Base-by-base conservation (phyloP, 768 basidiomycete species). In the Boletus rubescentipes region DNA sequence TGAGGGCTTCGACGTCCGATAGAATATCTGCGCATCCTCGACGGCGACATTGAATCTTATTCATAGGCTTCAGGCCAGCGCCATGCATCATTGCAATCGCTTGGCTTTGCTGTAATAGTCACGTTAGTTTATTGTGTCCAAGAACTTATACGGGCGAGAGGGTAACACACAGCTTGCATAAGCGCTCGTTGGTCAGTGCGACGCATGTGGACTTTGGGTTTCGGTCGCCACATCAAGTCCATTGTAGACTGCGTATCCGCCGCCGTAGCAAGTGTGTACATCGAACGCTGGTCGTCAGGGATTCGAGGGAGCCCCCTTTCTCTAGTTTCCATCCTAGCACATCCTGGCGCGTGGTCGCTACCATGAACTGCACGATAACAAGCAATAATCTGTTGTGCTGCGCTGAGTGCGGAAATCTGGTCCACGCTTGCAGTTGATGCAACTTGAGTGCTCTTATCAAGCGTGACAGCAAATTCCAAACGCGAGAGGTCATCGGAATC, bases 21-120 rank as follows among this genome's bases (percentile, higher is more conserved):
- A 83, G 61, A 9, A 72, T 69, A 65, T 81, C 74, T 14, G 59
- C 58, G 61, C 83, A 83, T 30, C 74, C 79, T 32, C 70, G 63
- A 35, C 79, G 75, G 23, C 70, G 72, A 59, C 82, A 83, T 8
- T 65, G 63, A 18, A 84, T 67, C 18, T 41, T 62, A 32, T 73
- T 67, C 9, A 65, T 60, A 40, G 69, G 70, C 20, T 56, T 54
- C 38, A 69, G 55, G 11, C 68, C 69, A 23, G 61, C 70, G 5
- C 53, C 15, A 38, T 53, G 41, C 55, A 70, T 57, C 62, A 73
- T 66, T 23, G 51, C 53, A 23, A 65, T 43, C 20, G 65, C 70
- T 51, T 69, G 61, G 30, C 10, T 43, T 55, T 66, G 60, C 69
- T 71, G 31, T 16, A 29, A 8, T 31, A 20, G 5, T 41, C 7